phyloP scores from a whole-genome alignment of 1,284 basidiomycete genomes.

The Malassezia arunalokei region DNA sequence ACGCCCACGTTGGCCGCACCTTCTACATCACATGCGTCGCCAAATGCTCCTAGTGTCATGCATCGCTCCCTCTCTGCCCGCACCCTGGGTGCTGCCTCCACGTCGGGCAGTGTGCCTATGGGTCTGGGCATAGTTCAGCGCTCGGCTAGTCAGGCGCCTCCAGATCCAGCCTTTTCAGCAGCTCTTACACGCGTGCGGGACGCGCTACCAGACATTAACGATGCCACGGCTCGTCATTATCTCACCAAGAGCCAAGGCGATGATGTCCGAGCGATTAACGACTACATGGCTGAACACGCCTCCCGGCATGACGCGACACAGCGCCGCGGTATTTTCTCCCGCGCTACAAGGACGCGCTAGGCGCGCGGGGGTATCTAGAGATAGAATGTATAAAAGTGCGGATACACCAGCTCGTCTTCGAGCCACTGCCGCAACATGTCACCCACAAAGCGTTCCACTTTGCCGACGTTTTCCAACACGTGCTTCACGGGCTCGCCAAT shows the following conservation, averaged over 20 bases:
- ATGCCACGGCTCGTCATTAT: slow-evolving; percentile 4
- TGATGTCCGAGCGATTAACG: slow-evolving; percentile 6
- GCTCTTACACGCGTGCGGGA: slow-evolving; percentile 5
- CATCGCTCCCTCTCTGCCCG: not conserved
- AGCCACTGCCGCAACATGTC: slow-evolving; percentile 87
- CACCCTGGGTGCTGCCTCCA: not conserved
- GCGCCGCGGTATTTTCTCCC: slow-evolving; percentile 7
- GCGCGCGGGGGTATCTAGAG: slow-evolving; percentile 11
- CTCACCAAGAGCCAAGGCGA: slow-evolving; percentile 4
- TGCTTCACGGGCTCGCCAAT: slow-evolving; percentile 93
- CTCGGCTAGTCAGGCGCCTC: not conserved
- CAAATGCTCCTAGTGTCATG: not conserved
- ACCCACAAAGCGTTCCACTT: slow-evolving; percentile 88
- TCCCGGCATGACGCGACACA: not conserved
- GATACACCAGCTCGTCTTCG: slow-evolving; percentile 51
- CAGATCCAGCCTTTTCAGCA: not conserved
- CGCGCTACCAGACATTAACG: slow-evolving; percentile 11
- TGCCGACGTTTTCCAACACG: slow-evolving; percentile 86
- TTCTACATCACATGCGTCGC: not conserved
- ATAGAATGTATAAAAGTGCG: slow-evolving; percentile 42
- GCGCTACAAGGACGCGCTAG: slow-evolving; percentile 12
- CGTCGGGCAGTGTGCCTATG: not conserved
- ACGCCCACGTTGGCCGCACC: not conserved
- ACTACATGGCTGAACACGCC: slow-evolving; percentile 12
- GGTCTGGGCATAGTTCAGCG: slow-evolving; percentile 2